Evolutionary conservation across 2,329 filamentous ascomycete genomes (phyloP), one percentile per base, ranked within the genome.

Genomic region (Hyphodiscus sp.): DNA sequence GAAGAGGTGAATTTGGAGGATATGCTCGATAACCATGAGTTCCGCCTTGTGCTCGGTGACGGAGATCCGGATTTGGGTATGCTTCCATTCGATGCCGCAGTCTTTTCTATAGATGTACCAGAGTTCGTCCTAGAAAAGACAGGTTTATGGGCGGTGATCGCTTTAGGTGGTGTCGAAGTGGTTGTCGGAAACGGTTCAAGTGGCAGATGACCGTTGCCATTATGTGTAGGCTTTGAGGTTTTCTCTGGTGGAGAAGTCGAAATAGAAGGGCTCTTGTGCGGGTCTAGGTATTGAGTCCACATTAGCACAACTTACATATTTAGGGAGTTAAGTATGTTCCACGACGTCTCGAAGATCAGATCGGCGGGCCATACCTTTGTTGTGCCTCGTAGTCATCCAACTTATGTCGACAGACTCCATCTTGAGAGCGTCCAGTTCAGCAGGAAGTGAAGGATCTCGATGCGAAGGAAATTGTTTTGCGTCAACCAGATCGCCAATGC

Each of bases 1-100:
- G 74, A 74, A 26, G 82, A 83, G 2, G 88, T 91, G 73, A 97
- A 96, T 68, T 95, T 96, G 61, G 89, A 92, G 59, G 90, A 95
- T 61, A 97, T 83, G 66, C 84, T 96, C 53, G 89, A 89, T 65
- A 97, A 91, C 94, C 94, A 99, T 15, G 91, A 96, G 58, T 84
- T 85, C 52, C 82, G 74, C 59, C 90, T 54, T 9, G 56, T 50
- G 2, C 49, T 52, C 8, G 60, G 55, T 10, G 63, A 60, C 1
- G 58, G 52, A 9, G 64, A 60, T 30, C 48, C 52, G 3, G 56
- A 41, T 54, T 65, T 67, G n/a, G 54, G 55, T 19, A 57, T 29
- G 47, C 51, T 62, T 45, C 60, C 59, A 54, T 65, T 61, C 38
- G 58, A n/a, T 29, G 55, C 58, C 30, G 53, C 38, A 6, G 58